A percentile compares a stretch with the other conserved stretches of the same genome.
Conservation (phyloP, 257 asterid species). For the Eustoma russellianum region DNA sequence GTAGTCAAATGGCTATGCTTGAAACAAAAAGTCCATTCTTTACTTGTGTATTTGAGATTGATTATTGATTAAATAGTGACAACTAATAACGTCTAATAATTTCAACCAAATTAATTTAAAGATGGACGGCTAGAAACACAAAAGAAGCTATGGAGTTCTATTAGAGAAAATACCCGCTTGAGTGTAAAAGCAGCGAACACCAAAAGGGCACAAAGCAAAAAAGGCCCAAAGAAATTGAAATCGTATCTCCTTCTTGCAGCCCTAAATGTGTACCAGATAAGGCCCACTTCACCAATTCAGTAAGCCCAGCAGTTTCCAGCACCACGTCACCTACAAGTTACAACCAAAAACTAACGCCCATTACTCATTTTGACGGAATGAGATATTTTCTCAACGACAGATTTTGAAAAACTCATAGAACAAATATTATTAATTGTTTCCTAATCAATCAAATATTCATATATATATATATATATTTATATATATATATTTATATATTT, state of each 20-base stretch:
- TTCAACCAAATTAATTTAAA: no score
- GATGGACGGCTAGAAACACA: no score
- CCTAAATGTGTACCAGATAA: constrained; percentile 55
- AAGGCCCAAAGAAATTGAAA: constrained; percentile 58
- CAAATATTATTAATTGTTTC: no score
- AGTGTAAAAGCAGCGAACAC: constrained; percentile 40
- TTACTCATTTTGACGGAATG: no score
- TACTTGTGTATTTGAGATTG: neutral
- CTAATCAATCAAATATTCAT: no score
- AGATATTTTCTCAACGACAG: no score
- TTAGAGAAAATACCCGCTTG: constrained; percentile 29
- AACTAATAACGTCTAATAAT: neutral
- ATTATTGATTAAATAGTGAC: neutral
- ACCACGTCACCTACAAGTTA: constrained; percentile 39
- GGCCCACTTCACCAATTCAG: constrained; percentile 31
- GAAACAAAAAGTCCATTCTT: no score
- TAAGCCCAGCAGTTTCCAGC: constrained; percentile 49
- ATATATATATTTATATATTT: no score
- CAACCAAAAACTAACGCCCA: no score
- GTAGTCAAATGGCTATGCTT: no score
- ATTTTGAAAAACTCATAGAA: no score
- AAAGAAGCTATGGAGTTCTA: constrained; percentile 8
- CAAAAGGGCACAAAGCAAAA: constrained; percentile 42
- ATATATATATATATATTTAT: no score
- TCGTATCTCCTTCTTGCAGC: constrained; percentile 57